Evolutionary conservation across 2,329 filamentous ascomycete species (phyloP).

Genomic region (Cladosporium sp.): DNA sequence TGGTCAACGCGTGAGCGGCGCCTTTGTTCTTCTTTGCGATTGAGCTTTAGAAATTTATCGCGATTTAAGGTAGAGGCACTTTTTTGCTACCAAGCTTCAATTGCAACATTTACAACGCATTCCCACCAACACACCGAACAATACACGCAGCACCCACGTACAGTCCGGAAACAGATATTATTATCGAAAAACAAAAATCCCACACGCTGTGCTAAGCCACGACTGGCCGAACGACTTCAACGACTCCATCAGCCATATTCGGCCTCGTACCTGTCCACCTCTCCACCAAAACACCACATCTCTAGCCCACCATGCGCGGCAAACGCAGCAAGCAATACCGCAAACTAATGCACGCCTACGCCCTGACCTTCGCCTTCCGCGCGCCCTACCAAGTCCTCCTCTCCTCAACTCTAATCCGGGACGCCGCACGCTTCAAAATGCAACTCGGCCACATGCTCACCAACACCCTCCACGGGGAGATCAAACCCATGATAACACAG

Average conservation of each 20-base stretch:
- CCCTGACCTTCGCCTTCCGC: constrained; percentile 81
- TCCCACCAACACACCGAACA: too few relatives aligned
- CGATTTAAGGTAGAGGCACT: too few relatives aligned
- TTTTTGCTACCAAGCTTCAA: too few relatives aligned
- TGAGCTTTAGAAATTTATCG: too few relatives aligned
- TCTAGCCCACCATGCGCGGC: constrained; percentile 55
- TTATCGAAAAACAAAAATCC: not conserved
- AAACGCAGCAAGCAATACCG: constrained; percentile 71
- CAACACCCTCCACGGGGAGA: constrained; percentile 78
- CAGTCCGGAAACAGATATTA: not conserved
- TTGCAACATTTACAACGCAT: too few relatives aligned
- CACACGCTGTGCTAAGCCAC: too few relatives aligned
- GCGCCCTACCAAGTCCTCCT: constrained; percentile 92
- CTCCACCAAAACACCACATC: not conserved
- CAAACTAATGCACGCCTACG: constrained; percentile 93
- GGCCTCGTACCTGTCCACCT: not conserved
- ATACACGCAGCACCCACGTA: too few relatives aligned
- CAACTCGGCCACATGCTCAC: constrained; percentile 73
- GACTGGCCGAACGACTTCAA: not conserved
- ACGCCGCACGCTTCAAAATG: constrained; percentile 83
- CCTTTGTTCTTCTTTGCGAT: too few relatives aligned
- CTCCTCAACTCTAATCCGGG: constrained; percentile 78
- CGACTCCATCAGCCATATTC: not conserved
- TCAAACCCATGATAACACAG: constrained; percentile 81
- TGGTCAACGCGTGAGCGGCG: not conserved